Base-by-base conservation (phyloP, 2,329 filamentous ascomycete species). In the Blastomyces emzantsi region DNA sequence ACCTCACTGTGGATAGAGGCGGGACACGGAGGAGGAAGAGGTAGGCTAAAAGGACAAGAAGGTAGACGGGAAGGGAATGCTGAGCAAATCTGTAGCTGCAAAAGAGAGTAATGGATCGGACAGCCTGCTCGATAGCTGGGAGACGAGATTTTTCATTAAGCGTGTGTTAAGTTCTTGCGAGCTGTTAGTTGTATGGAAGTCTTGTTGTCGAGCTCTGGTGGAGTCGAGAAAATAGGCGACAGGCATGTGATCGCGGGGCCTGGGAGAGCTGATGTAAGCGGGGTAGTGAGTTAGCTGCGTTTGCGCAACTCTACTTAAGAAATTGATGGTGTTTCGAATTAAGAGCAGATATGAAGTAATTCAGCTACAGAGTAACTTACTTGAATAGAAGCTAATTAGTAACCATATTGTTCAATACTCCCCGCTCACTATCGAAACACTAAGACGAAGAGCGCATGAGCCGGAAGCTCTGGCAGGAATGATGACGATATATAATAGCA, bases 171-270 rank as follows among this genome's bases (percentile, higher is more conserved):
- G 36, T 39, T 39, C 36, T 39, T 39, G 36, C 9, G 36, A 52
- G 22, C 36, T 36, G 30, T 11, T 13, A 19, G 28, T 36, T 55
- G 8, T n/a, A 7, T 55, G 28, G 33, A 36, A 36, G 15, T 55
- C 2, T 33, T n/a, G 15, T 36, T 6, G 9, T 55, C 7, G 25
- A 55, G 52, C 52, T 55, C 13, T 55, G 52, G 28, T 33, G 52
- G 52, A 19, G 36, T 39, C 36, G 36, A 39, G 36, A 39, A 39
- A 39, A 39, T 13, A 36, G 3, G 5, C 8, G 33, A 36, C 33
- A 36, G 33, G 28, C 52, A 55, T 55, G 52, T 55, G 52, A 55
- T 55, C 52, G 52, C 52, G 52, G 52, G 47, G 15, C 15, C 41
- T 5, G 17, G 41, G 19, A 4, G 15, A 22, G 49, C 49, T 52